Evolutionary conservation across 169 alveolate genomes (phyloP), one percentile per base, ranked within the genome.

Genomic region (Cryptosporidium sp.): DNA sequence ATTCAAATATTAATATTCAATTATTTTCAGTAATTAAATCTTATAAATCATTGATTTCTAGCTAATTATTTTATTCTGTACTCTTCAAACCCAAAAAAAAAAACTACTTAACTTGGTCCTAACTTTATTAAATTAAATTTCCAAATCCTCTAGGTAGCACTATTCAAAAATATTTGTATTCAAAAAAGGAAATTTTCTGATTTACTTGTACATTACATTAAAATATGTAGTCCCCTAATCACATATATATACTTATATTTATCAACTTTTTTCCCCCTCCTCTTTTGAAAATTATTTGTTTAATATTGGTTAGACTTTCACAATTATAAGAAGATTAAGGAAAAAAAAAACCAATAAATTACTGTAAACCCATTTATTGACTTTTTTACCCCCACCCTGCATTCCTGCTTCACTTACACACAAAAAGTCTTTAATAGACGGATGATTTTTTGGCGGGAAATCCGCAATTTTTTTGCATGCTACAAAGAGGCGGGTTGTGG

Each of bases 341-440:
- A 48, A 48, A 48, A 45, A 45, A 23, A 23, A 26, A 48, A 48
- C 21, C 56, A 48, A 16, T n/a, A 48, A 48, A 48, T 48, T 48
- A 14, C 21, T 48, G 56, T 48, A 48, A 48, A 48, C 56, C 56
- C 56, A 48, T 48, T 3, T 56, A 56, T 26, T 26, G 35, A 1
- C 67, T 56, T 26, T 56, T 56, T 23, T 56, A 56, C 14, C 31
- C 35, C 35, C 31, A 56, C 8, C 67, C 35, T 56, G 67, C 67
- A 56, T 56, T 56, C 35, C 35, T 56, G 29, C 29, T 56, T 56
- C 26, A 23, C 67, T 35, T 56, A 56, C 67, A 56, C 67, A 56
- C 67, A 56, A 56, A 56, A 56, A 26, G 67, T 56, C 67, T 56
- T 56, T 56, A 26, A 56, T 56, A 56, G 67, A 56, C 67, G n/a